phyloP scores from a whole-genome alignment of 768 basidiomycete species.

The Galerina marginata region DNA sequence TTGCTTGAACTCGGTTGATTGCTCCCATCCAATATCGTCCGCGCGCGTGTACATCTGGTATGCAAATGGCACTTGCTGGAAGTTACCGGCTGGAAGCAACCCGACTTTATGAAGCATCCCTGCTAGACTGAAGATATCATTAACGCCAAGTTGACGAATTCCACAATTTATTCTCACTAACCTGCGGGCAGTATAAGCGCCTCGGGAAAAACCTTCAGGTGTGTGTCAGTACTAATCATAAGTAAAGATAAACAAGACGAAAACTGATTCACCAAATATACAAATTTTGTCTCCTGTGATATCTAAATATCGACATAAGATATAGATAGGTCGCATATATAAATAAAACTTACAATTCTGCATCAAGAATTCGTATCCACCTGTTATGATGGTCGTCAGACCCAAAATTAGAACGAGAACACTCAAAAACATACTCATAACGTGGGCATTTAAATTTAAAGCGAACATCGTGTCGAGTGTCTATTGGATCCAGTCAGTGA shows the following conservation, averaged over 20 bases:
- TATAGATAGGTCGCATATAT: not conserved
- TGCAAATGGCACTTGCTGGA: slow-evolving; percentile 66
- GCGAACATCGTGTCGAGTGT: slow-evolving; percentile 56
- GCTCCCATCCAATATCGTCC: slow-evolving; percentile 52
- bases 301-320: slow-evolving; percentile 33
- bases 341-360: slow-evolving; percentile 48
- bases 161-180: slow-evolving; percentile 17
- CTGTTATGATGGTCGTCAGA: slow-evolving; percentile 26
- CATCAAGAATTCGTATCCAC: slow-evolving; percentile 65
- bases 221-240: slow-evolving; percentile 5
- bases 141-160: not conserved
- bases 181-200: slow-evolving; percentile 67
- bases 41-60: slow-evolving; percentile 64
- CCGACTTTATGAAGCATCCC: slow-evolving; percentile 61
- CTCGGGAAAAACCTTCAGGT: slow-evolving; percentile 59
- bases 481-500: slow-evolving; percentile 26
- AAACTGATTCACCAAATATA: slow-evolving; percentile 52
- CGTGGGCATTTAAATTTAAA: slow-evolving; percentile 52
- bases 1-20: slow-evolving; percentile 59
- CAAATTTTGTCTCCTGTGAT: slow-evolving; percentile 61
- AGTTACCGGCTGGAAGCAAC: slow-evolving; percentile 50
- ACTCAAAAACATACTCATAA: slow-evolving; percentile 43
- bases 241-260: no score
- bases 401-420: not conserved
- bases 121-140: slow-evolving; percentile 39